Conservation (phyloP, 306 rosid genomes). For the Echinosophora koreensis region DNA sequence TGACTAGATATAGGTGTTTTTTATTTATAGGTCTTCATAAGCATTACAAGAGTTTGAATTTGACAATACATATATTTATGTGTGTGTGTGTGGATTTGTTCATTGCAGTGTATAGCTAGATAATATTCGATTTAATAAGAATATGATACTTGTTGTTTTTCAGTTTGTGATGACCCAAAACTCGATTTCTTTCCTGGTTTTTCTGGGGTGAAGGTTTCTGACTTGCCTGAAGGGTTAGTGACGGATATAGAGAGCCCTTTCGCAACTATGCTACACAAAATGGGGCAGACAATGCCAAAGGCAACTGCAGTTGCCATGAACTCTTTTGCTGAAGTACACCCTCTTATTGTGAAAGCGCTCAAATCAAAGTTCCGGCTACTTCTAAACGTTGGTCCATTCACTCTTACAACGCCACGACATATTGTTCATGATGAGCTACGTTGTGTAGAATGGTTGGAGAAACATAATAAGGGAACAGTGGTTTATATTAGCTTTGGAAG, state of each 20-base stretch:
- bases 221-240: slow-evolving; percentile 65
- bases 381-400: slow-evolving; percentile 73
- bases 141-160: background rate
- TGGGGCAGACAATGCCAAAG: slow-evolving; percentile 64
- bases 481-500: slow-evolving; percentile 73
- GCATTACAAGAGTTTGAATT: background rate
- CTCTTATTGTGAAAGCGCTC: slow-evolving; percentile 39
- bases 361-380: slow-evolving; percentile 44
- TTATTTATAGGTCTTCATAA: too few relatives aligned
- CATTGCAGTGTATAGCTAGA: background rate
- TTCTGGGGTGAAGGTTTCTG: slow-evolving; percentile 45
- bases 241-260: slow-evolving; percentile 50
- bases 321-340: slow-evolving; percentile 60
- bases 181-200: slow-evolving; percentile 67
- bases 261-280: slow-evolving; percentile 55
- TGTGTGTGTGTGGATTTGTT: background rate
- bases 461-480: slow-evolving; percentile 55
- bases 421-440: slow-evolving; percentile 42
- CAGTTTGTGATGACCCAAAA: slow-evolving; percentile 40
- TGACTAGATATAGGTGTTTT: too few relatives aligned
- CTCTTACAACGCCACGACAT: slow-evolving; percentile 45
- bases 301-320: slow-evolving; percentile 72
- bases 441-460: slow-evolving; percentile 66
- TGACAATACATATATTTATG: background rate
- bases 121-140: background rate